phyloP scores from a whole-genome alignment of 768 basidiomycete genomes.

The Lactarius evosmus region DNA sequence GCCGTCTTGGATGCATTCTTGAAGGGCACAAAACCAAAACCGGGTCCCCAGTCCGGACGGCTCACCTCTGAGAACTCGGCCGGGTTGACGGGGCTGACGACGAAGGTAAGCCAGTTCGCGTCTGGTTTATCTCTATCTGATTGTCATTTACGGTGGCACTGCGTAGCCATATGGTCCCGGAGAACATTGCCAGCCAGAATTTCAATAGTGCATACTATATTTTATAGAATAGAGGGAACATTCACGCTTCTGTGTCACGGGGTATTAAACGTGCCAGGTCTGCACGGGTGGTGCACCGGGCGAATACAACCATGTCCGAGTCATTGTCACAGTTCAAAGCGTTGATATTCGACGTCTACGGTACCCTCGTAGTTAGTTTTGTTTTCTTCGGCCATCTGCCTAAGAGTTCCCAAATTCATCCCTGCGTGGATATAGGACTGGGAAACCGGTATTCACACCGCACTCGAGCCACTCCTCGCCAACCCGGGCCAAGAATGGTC shows the following conservation, averaged over 20 bases:
- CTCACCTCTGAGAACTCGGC: conserved; percentile 91
- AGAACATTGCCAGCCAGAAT: conserved; percentile 83
- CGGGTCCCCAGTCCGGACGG: conserved; percentile 90
- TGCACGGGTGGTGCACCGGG: too few relatives aligned
- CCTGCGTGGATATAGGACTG: conserved; percentile 47
- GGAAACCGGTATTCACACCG: conserved; percentile 63
- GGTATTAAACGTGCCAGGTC: background rate
- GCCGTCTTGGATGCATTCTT: conserved; percentile 76
- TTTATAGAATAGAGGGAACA: conserved; percentile 3
- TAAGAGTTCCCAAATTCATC: background rate
- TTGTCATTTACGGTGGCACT: conserved; percentile 2
- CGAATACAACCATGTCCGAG: conserved; percentile 19
- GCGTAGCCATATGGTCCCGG: conserved; percentile 89
- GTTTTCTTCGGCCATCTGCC: background rate
- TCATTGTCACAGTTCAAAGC: conserved; percentile 38
- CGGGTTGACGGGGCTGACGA: conserved; percentile 74
- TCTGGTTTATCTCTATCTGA: conserved; percentile 19
- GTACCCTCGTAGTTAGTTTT: conserved; percentile 54
- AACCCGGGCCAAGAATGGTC: conserved; percentile 43
- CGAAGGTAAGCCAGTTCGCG: conserved; percentile 50
- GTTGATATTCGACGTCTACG: conserved; percentile 75
- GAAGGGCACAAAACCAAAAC: conserved; percentile 81
- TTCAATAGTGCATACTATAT: conserved; percentile 46
- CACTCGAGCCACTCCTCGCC: conserved; percentile 50
- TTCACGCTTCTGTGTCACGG: background rate